phyloP scores from a whole-genome alignment of 192 early-diverging fungal genomes.

The Cetraspora pellucida region DNA sequence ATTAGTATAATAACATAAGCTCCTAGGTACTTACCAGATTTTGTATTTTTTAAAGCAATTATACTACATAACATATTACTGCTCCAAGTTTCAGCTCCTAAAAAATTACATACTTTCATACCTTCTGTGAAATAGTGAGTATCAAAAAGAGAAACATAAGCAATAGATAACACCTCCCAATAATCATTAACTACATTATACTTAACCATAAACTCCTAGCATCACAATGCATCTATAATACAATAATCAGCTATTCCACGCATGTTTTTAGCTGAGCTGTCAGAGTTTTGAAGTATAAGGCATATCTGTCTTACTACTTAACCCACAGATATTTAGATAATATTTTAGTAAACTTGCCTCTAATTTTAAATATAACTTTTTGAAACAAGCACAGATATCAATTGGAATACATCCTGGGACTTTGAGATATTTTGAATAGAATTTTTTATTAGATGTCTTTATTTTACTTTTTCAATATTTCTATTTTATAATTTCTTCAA shows the following conservation, averaged over 20 bases:
- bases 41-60: not conserved
- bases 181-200: slow-evolving; percentile 9
- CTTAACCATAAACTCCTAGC: slow-evolving; percentile 3
- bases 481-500: not conserved
- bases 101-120: slow-evolving; percentile 10
- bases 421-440: slow-evolving; percentile 17
- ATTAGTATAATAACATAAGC: not conserved
- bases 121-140: slow-evolving; percentile 1
- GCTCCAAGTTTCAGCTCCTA: not conserved
- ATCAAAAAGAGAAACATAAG: not conserved
- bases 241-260: slow-evolving; percentile 10
- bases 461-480: not conserved
- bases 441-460: not conserved
- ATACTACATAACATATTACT: not conserved
- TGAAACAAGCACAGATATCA: not conserved
- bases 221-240: not conserved
- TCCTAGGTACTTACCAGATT: slow-evolving; percentile 5
- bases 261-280: slow-evolving; percentile 15
- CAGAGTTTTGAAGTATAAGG: no score
- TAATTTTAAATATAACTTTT: not conserved
- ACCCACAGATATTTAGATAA: not conserved
- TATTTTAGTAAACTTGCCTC: not conserved
- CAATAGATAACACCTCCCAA: not conserved
- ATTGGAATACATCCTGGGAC: not conserved
- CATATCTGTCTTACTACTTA: not conserved